Evolutionary conservation across 2,329 filamentous ascomycete species (phyloP).

Genomic region (Pestalotiopsis fici): DNA sequence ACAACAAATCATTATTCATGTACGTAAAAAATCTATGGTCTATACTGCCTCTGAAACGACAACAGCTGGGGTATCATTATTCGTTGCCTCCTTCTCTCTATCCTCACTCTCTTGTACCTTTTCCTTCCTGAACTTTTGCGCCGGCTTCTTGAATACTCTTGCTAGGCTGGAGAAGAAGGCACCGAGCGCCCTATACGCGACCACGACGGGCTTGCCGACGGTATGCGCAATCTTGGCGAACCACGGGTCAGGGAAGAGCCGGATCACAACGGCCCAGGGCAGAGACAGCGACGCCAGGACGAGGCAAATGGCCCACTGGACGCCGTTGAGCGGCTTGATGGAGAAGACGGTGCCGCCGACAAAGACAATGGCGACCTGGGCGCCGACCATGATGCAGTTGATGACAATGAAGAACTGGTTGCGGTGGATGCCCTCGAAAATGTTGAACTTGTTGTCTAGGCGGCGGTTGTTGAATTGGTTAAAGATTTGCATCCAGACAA

Average conservation of each 20-base stretch:
- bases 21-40: not conserved
- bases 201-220: constrained; percentile 30
- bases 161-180: constrained; percentile 19
- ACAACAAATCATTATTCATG: too few relatives aligned
- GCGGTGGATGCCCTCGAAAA: constrained; percentile 57
- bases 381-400: constrained; percentile 56
- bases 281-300: constrained; percentile 48
- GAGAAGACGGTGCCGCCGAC: constrained; percentile 56
- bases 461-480: constrained; percentile 68
- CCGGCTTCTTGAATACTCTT: constrained; percentile 16
- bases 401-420: constrained; percentile 62
- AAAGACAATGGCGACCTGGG: constrained; percentile 59
- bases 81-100: not conserved
- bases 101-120: not conserved
- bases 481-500: constrained; percentile 75
- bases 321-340: constrained; percentile 47
- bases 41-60: constrained; percentile 18
- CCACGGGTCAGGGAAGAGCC: constrained; percentile 49
- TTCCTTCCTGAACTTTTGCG: constrained; percentile 6
- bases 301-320: constrained; percentile 57
- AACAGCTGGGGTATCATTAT: constrained; percentile 22
- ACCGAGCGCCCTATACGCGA: constrained; percentile 23
- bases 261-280: constrained; percentile 49
- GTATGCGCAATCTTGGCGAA: constrained; percentile 31
- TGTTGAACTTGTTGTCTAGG: constrained; percentile 63